Percentiles rank a stretch among this genome's conserved stretches.
phyloP scores from a whole-genome alignment of 768 basidiomycete species.

The Rhizopogon vesiculosus region DNA sequence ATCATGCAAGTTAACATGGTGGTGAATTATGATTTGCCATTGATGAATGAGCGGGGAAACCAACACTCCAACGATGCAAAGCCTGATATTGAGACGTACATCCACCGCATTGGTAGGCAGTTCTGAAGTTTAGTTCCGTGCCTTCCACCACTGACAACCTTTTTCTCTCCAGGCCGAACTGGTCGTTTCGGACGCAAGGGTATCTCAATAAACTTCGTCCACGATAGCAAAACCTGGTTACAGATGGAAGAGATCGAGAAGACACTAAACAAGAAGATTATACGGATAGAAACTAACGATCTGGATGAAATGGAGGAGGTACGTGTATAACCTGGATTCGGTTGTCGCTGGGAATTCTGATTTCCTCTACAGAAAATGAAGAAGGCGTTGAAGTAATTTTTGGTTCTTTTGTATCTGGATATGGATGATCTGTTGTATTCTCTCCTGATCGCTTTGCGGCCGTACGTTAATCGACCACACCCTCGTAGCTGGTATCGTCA shows the following conservation, averaged over 20 bases:
- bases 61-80: constrained; percentile 41
- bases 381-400: constrained; percentile 60
- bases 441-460: background rate
- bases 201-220: constrained; percentile 96
- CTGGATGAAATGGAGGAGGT: constrained; percentile 95
- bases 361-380: constrained; percentile 64
- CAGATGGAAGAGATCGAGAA: constrained; percentile 91
- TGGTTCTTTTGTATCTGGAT: background rate
- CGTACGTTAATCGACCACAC: background rate
- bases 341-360: background rate
- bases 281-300: constrained; percentile 84
- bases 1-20: constrained; percentile 99
- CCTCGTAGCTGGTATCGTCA: background rate
- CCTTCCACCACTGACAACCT: background rate
- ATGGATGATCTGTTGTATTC: background rate
- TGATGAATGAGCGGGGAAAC: constrained; percentile 66
- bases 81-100: constrained; percentile 95
- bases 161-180: constrained; percentile 73
- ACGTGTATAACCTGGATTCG: constrained; percentile 16
- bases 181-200: constrained; percentile 98
- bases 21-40: constrained; percentile 96
- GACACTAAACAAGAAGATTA: constrained; percentile 71
- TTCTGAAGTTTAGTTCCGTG: background rate
- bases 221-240: constrained; percentile 80
- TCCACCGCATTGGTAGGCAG: constrained; percentile 88